Percentiles rank a stretch among this genome's conserved stretches.
Conservation (phyloP, 1,139 yeast species). For the Debaryomycetaceae sp. region DNA sequence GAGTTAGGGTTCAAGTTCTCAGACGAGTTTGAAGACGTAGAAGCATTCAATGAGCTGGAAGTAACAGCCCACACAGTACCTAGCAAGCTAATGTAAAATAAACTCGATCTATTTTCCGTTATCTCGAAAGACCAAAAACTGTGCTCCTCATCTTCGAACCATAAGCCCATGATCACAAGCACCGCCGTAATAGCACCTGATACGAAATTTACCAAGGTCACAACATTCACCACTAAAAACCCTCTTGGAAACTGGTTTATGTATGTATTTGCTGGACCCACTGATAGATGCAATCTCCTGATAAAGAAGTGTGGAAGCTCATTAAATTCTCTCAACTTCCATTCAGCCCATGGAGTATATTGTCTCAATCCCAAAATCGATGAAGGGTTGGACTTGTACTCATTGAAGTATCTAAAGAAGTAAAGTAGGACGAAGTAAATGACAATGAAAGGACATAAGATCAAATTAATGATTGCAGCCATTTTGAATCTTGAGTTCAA, state of each 20-base stretch:
- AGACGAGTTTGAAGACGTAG: conserved; percentile 28
- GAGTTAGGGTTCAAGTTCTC: conserved; percentile 45
- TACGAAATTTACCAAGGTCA: conserved; percentile 67
- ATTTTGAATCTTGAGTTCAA: conserved; percentile 74
- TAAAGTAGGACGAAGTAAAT: conserved; percentile 76
- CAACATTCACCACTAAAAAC: conserved; percentile 47
- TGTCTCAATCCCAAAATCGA: conserved; percentile 75
- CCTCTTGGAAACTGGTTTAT: conserved; percentile 92
- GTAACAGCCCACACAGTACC: conserved; percentile 82
- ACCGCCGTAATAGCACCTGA: conserved; percentile 90
- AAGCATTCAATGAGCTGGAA: conserved; percentile 15
- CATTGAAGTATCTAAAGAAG: conserved; percentile 89
- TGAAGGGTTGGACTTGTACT: conserved; percentile 85
- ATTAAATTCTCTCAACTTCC: conserved; percentile 92
- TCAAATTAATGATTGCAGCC: conserved; percentile 80
- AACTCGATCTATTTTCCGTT: conserved; percentile 71
- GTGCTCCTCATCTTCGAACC: conserved; percentile 74
- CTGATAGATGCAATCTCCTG: conserved; percentile 71
- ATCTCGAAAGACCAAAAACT: conserved; percentile 87
- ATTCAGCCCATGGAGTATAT: conserved; percentile 90
- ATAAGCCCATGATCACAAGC: conserved; percentile 74
- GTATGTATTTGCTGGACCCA: conserved; percentile 76
- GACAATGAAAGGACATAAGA: conserved; percentile 83
- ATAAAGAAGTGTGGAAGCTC: conserved; percentile 87
- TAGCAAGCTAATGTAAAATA: conserved; percentile 82